Percentiles rank a stretch among this genome's conserved stretches.
phyloP scores from a whole-genome alignment of 495 filamentous ascomycete species.

The Tuber brumale region DNA sequence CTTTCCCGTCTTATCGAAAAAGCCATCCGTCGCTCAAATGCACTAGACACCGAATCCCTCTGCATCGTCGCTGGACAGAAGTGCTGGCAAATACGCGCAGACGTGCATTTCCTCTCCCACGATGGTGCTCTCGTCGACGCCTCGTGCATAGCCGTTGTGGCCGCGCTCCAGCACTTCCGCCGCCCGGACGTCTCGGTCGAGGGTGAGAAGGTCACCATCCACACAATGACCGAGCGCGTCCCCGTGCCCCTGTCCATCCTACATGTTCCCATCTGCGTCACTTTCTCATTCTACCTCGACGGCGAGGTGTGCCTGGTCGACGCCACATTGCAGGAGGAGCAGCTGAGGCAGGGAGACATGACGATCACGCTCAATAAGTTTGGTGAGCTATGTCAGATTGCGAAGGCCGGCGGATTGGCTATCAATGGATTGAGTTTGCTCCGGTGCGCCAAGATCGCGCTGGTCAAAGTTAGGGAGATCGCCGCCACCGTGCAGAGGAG shows the following conservation, averaged over 20 bases:
- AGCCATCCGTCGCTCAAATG: conserved; percentile 80
- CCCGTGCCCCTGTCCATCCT: conserved; percentile 83
- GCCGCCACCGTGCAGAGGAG: conserved; percentile 61
- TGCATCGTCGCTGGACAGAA: conserved; percentile 85
- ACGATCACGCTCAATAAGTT: conserved; percentile 80
- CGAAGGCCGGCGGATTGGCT: conserved; percentile 75
- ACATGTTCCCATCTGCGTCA: conserved; percentile 81
- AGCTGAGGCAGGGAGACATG: conserved; percentile 72
- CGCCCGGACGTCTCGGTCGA: conserved; percentile 79
- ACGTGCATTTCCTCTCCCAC: conserved; percentile 80
- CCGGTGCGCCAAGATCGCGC: conserved; percentile 59
- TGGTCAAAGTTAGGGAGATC: conserved; percentile 72
- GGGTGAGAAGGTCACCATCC: conserved; percentile 74
- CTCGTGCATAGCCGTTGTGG: conserved; percentile 75
- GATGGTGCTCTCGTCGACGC: conserved; percentile 85
- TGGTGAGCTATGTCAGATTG: conserved; percentile 85
- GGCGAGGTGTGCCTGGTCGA: conserved; percentile 60
- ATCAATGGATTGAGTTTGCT: conserved; percentile 71
- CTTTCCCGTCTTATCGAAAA: conserved; percentile 86
- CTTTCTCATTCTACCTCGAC: conserved; percentile 72
- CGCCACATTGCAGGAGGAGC: conserved; percentile 75
- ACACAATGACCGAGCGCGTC: conserved; percentile 73
- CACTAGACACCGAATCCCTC: conserved; percentile 88
- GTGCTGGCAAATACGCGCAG: conserved; percentile 81
- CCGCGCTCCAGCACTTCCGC: conserved; percentile 80